Evolutionary conservation across 495 filamentous ascomycete species (phyloP).

Genomic region (Sphaerosporella brunnea): DNA sequence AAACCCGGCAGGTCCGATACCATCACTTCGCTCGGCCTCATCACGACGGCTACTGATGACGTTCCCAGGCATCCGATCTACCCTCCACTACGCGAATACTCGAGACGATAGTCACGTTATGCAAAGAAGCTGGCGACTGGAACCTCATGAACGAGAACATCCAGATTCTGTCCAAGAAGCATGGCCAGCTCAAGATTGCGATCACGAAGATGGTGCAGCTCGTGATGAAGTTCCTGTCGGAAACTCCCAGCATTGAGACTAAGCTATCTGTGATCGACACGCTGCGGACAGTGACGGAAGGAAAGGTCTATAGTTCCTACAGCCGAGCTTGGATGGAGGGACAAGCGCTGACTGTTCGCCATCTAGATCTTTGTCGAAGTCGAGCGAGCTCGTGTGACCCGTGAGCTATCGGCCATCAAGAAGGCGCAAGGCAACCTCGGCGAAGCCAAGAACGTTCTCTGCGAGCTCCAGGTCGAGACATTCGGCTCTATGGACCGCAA

Average conservation of each 20-base stretch:
- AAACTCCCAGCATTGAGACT: conserved; percentile 55
- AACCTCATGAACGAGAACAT: conserved; percentile 88
- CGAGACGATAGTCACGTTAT: conserved; percentile 75
- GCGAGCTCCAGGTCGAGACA: conserved; percentile 95
- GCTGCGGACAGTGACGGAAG: conserved; percentile 87
- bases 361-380: conserved; percentile 94
- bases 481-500: conserved; percentile 94
- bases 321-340: background rate
- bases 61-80: conserved; percentile 67
- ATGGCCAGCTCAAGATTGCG: conserved; percentile 97
- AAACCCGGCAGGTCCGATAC: conserved; percentile 67
- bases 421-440: conserved; percentile 81
- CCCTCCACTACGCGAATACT: conserved; percentile 81
- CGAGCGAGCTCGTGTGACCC: conserved; percentile 85
- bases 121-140: conserved; percentile 87
- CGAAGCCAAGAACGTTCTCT: conserved; percentile 78
- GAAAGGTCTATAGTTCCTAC: conserved; percentile 45
- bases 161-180: conserved; percentile 90
- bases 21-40: background rate
- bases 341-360: background rate
- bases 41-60: conserved; percentile 11
- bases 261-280: conserved; percentile 91
- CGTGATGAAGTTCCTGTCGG: conserved; percentile 80
- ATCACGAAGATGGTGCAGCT: conserved; percentile 97
- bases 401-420: conserved; percentile 90